Evolutionary conservation across 176 grass and related monocot genomes (phyloP).

Genomic region (Ensete glaucum): DNA sequence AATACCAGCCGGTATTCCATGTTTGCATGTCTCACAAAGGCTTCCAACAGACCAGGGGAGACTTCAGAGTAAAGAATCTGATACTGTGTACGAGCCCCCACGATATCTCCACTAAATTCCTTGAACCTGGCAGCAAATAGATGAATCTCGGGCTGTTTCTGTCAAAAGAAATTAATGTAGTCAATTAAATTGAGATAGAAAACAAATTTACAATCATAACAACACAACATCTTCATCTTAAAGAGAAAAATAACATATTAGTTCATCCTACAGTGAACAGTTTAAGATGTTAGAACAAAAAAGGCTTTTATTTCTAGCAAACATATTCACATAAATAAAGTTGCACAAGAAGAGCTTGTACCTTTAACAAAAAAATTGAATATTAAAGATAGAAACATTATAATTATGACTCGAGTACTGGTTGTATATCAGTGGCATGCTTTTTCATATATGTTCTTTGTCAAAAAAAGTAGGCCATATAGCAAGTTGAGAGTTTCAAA

Average conservation of each 20-base stretch:
- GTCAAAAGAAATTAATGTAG: conserved; percentile 25
- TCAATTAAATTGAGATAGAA: not conserved
- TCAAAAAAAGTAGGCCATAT: too few relatives aligned
- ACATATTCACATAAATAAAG: not conserved
- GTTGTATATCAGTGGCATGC: too few relatives aligned
- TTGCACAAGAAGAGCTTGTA: not conserved
- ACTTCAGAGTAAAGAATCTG: conserved; percentile 72
- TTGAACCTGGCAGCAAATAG: conserved; percentile 80
- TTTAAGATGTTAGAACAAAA: not conserved
- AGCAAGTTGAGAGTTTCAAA: too few relatives aligned
- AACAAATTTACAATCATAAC: not conserved
- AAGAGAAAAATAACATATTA: too few relatives aligned
- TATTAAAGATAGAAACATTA: too few relatives aligned
- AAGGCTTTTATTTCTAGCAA: not conserved
- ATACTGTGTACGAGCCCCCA: conserved; percentile 67
- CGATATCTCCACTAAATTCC: conserved; percentile 69
- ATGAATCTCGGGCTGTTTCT: conserved; percentile 97
- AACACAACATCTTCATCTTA: not conserved
- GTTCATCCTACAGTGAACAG: not conserved
- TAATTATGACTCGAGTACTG: too few relatives aligned
- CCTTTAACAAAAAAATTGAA: not conserved
- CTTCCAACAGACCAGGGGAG: conserved; percentile 79
- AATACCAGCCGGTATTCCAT: conserved; percentile 83
- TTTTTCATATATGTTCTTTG: too few relatives aligned
- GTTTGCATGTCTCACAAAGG: conserved; percentile 88